Base-by-base conservation (phyloP, 768 basidiomycete species). In the Lactarius indigo region DNA sequence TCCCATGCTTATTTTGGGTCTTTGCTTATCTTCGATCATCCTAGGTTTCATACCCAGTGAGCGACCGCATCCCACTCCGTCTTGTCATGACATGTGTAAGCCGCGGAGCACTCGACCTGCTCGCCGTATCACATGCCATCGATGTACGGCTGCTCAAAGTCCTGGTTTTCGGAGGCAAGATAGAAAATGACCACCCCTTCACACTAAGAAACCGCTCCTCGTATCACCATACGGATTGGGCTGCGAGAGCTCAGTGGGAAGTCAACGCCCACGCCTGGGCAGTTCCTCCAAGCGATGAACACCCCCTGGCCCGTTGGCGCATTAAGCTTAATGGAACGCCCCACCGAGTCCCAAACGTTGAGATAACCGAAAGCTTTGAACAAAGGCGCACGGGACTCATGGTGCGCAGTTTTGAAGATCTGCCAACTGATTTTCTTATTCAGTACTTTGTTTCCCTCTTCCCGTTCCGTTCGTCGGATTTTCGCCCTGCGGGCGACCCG, bases 161-260 rank as follows among this genome's bases (percentile, higher is more conserved):
- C 13, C 31, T 70, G 13, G 64, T 35, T 9, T 70, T 70, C 42
- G 69, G 69, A 44, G n/a, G 64, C 9, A 12, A 61, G 15, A 64
- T 41, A 23, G 17, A 39, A n/a, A 17, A 26, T 18, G 9, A 60
- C 18, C 28, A 35, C 31, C 64, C 57, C 1, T 39, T 67, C 8
- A 26, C 44, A 5, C 47, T 68, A 26, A 31, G 2, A 41, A 28
- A 62, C 33, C 56, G 39, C 17, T 31, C 2, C 20, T 20, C 56
- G 30, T 63, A 59, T 54, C 20, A 65, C 55, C 41, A 52, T 30
- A 35, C n/a, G 10, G 42, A 65, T 5, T 62, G 52, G 44, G 67
- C 7, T 8, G 69, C 59, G 41, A 50, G 2, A 2, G 69, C 69
- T 33, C 54, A 55, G 2, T 70, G 69, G 67, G 52, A 61, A 5